A percentile compares a stretch with the other conserved stretches of the same genome.
These are phyloP conservation scores for Globisporangium lucens DNA, from an alignment of 352 stramenopile genomes.

Conservation along the genomic window DNA sequence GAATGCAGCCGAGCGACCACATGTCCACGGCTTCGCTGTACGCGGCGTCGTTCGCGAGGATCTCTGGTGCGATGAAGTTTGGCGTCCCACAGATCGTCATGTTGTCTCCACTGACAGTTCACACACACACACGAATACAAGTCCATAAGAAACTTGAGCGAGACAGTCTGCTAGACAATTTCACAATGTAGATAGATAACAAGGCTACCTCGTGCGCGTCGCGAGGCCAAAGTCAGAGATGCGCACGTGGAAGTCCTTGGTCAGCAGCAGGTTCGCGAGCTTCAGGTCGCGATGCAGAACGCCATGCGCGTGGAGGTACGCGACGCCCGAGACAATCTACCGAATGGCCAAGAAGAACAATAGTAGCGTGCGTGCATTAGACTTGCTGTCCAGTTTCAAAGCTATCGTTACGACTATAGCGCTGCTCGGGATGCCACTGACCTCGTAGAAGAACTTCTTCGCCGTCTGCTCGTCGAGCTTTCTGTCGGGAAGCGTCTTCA, in stretches of 20 bases:
- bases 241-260: constrained; percentile 99
- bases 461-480: constrained; percentile 39
- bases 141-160: no score
- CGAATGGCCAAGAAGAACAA: neutral
- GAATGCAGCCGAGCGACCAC: constrained; percentile 81
- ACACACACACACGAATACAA: constrained; percentile 4
- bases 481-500: constrained; percentile 31
- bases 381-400: neutral
- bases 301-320: constrained; percentile 99
- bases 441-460: constrained; percentile 56
- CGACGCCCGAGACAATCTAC: constrained; percentile 95
- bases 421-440: constrained; percentile 8
- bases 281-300: constrained; percentile 99
- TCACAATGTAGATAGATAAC: neutral
- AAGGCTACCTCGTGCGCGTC: constrained; percentile 57
- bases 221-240: constrained; percentile 99
- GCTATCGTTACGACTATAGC: constrained; percentile 28
- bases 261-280: constrained; percentile 96
- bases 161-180: neutral
- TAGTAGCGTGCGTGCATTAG: neutral
- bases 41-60: constrained; percentile 37
- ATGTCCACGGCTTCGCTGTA: constrained; percentile 73
- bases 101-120: constrained; percentile 39
- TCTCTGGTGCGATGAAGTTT: constrained; percentile 81
- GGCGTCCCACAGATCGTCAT: constrained; percentile 76